Conservation (phyloP, 805 yeast genomes). For the Schizosaccharomyces cryophilus region DNA sequence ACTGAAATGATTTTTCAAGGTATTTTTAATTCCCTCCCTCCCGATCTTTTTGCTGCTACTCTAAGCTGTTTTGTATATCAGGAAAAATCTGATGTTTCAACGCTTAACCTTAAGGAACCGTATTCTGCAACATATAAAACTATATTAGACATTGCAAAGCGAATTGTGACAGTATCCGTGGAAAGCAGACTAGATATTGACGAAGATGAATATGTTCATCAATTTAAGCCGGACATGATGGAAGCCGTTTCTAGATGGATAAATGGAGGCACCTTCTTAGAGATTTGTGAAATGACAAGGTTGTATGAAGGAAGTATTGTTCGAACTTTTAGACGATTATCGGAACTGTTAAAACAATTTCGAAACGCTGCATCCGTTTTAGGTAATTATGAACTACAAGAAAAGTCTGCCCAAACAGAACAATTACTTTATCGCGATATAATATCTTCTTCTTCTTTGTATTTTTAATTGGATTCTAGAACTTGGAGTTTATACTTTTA, state of each 20-base stretch:
- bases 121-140: conserved; percentile 76
- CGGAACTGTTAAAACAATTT: conserved; percentile 78
- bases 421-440: neutral
- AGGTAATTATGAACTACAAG: conserved; percentile 67
- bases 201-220: conserved; percentile 78
- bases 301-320: conserved; percentile 92
- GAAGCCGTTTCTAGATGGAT: conserved; percentile 95
- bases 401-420: conserved; percentile 18
- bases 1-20: conserved; percentile 91
- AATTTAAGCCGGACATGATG: conserved; percentile 82
- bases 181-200: conserved; percentile 76
- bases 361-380: conserved; percentile 79
- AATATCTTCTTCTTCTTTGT: neutral
- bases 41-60: conserved; percentile 79
- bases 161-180: conserved; percentile 65
- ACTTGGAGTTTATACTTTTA: neutral
- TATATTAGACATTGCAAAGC: conserved; percentile 71
- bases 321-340: conserved; percentile 80
- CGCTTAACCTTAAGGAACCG: conserved; percentile 66
- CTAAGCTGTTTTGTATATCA: conserved; percentile 91
- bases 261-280: conserved; percentile 82
- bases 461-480: neutral
- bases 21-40: conserved; percentile 62
- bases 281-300: conserved; percentile 94
- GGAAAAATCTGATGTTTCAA: conserved; percentile 64